A percentile compares a stretch with the other conserved stretches of the same genome.
Evolutionary conservation across 2,329 filamentous ascomycete genomes (phyloP).

Genomic region (Botrytis elliptica): DNA sequence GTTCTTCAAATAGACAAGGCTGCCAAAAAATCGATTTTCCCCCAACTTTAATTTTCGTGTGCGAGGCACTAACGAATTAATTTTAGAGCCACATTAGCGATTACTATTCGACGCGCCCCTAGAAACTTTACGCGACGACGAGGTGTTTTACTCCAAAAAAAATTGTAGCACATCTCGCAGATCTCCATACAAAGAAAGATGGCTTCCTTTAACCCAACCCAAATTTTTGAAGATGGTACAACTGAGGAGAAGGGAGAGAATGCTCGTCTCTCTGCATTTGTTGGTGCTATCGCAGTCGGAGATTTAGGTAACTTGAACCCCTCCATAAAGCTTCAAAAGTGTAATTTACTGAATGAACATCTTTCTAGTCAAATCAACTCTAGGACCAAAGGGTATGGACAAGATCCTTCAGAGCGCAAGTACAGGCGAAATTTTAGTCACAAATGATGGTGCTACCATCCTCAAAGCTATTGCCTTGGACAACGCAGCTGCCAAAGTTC

Average conservation of each 20-base stretch:
- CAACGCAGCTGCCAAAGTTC: conserved; percentile 95
- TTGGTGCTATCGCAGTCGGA: conserved; percentile 95
- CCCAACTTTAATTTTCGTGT: conserved; percentile 23
- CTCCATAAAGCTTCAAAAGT: conserved; percentile 17
- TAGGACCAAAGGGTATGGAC: conserved; percentile 98
- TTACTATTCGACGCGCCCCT: conserved; percentile 21
- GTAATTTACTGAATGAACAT: conserved; percentile 13
- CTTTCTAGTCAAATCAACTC: conserved; percentile 80
- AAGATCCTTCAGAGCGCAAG: conserved; percentile 68
- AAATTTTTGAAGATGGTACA: conserved; percentile 97
- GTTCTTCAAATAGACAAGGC: conserved; percentile 14
- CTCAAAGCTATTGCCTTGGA: conserved; percentile 97
- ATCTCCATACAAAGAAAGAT: conserved; percentile 29
- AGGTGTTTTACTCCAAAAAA: conserved; percentile 23
- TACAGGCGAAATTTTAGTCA: conserved; percentile 96
- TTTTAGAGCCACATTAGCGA: conserved; percentile 22
- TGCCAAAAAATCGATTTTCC: conserved; percentile 19
- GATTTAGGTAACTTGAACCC: conserved; percentile 55
- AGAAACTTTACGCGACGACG: conserved; percentile 23
- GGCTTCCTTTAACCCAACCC: conserved; percentile 77
- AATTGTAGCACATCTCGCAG: conserved; percentile 21
- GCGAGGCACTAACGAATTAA: conserved; percentile 20
- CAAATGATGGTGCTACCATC: conserved; percentile 97
- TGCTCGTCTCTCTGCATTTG: conserved; percentile 96
- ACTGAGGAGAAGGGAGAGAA: conserved; percentile 99